Base-by-base conservation (phyloP, 1,139 yeast species). In the Diutina catenulata region DNA sequence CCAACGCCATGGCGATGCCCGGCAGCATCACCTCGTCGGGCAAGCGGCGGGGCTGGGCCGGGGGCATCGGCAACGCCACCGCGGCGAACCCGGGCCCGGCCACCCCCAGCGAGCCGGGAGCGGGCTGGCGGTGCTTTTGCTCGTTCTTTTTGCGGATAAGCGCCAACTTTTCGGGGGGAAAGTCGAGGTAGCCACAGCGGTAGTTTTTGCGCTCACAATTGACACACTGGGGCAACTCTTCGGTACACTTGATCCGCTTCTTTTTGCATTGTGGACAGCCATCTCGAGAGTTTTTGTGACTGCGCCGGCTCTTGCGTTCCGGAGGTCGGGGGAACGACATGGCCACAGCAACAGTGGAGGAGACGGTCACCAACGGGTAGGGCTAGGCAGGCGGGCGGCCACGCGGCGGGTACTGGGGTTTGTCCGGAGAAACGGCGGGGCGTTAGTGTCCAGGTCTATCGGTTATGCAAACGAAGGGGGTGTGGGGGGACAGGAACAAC, bases 221-320 rank as follows among this genome's bases (percentile, higher is more conserved):
- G 14, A 45, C 50, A 42, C 72, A 66, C 16, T 59, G 50, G 6
- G 72, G 72, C 16, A 66, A 52, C 41, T 65, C 70, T 43, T 66
- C 72, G 1, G 63, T 48, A 43, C 71, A 66, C 45, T 65, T 66
- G 49, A 66, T 62, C 45, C 72, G 49, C 42, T 62, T 64, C 8
- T 60, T 57, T 40, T 63, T 62, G 49, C 72, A 66, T 47, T 65
- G 65, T 5, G 71, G 70, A 42, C 71, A 66, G 42, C 67, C 71
- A 46, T 66, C 72, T 36, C 68, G 48, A 4, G 70, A 64, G 44
- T 66, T 66, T 43, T 65, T 65, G 42, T 66, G 72, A 19, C 68
- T 59, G 42, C 70, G 52, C 45, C 72, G 54, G 42, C 65, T 61
- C 41, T 62, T 62, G 40, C 70, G 52, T 47, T 59, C 62, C 38